A percentile compares a stretch with the other conserved stretches of the same genome.
Evolutionary conservation across 2,329 filamentous ascomycete genomes (phyloP).

Genomic region (Microdochium bolleyi): DNA sequence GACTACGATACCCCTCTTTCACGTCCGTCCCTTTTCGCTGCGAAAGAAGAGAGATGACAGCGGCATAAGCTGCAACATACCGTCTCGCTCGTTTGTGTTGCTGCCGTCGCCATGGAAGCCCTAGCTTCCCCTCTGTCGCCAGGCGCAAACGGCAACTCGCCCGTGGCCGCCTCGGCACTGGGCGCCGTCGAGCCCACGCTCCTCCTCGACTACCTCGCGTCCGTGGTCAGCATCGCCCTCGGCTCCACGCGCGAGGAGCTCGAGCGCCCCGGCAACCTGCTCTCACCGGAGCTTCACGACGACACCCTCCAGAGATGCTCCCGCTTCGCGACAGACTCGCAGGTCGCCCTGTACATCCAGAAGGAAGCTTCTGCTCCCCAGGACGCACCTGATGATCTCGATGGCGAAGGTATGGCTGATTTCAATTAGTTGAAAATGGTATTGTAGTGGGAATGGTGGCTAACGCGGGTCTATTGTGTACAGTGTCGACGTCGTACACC

Average conservation of each 20-base stretch:
- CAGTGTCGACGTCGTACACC: constrained; percentile 49
- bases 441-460: constrained; percentile 4
- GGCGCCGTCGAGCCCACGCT: constrained; percentile 56
- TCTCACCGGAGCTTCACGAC: constrained; percentile 61
- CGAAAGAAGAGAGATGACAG: neutral
- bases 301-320: constrained; percentile 84
- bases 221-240: constrained; percentile 64
- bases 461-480: constrained; percentile 12
- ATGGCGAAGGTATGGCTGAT: constrained; percentile 31
- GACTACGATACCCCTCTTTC: neutral
- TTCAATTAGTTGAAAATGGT: neutral
- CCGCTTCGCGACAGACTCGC: constrained; percentile 81
- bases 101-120: constrained; percentile 38
- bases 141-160: constrained; percentile 36
- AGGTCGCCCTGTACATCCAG: constrained; percentile 83
- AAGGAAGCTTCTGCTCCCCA: constrained; percentile 62
- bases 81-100: neutral
- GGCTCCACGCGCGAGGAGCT: constrained; percentile 73
- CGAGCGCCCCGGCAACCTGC: constrained; percentile 70
- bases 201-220: constrained; percentile 64
- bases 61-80: neutral
- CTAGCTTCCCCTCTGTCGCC: constrained; percentile 35
- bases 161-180: constrained; percentile 28
- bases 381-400: constrained; percentile 39
- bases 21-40: neutral